A percentile compares a stretch with the other conserved stretches of the same genome.
phyloP scores from a whole-genome alignment of 371 early-diverging fungal species.

The Rhizopus delemar region DNA sequence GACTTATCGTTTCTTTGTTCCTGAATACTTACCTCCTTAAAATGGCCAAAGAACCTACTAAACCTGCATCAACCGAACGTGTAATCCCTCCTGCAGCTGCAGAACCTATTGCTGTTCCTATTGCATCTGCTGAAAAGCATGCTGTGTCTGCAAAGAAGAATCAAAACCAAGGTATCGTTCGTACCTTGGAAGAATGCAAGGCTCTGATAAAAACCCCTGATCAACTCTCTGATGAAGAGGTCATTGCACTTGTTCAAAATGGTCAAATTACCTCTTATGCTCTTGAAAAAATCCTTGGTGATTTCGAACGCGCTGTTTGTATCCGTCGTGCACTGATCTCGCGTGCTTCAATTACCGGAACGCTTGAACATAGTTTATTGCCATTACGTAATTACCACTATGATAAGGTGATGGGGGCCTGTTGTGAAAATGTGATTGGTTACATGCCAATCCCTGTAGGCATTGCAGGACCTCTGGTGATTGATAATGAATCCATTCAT shows the following conservation, averaged over 20 bases:
- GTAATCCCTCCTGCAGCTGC: neutral
- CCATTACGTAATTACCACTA: conserved; percentile 88
- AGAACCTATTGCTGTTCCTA: conserved; percentile 4
- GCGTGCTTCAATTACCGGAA: conserved; percentile 66
- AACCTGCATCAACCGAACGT: neutral
- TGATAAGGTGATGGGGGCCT: conserved; percentile 84
- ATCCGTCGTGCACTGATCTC: conserved; percentile 80
- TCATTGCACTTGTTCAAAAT: conserved; percentile 69
- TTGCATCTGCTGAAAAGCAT: conserved; percentile 12
- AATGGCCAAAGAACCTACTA: conserved; percentile 59
- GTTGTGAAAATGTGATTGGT: conserved; percentile 97
- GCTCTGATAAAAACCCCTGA: conserved; percentile 56
- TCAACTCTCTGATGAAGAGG: conserved; percentile 65
- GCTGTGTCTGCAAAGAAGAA: neutral
- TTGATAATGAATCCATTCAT: conserved; percentile 78
- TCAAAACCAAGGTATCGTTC: conserved; percentile 27
- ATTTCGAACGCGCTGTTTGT: conserved; percentile 81
- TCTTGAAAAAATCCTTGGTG: conserved; percentile 78
- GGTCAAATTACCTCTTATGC: conserved; percentile 82
- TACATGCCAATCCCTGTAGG: conserved; percentile 95
- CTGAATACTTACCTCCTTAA: conserved; percentile 70
- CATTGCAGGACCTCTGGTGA: conserved; percentile 77
- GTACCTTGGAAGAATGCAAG: conserved; percentile 68
- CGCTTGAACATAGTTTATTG: conserved; percentile 66
- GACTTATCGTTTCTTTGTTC: conserved; percentile 58